Evolutionary conservation across 2,329 filamentous ascomycete species (phyloP).

Genomic region (Monosporascus ibericus): DNA sequence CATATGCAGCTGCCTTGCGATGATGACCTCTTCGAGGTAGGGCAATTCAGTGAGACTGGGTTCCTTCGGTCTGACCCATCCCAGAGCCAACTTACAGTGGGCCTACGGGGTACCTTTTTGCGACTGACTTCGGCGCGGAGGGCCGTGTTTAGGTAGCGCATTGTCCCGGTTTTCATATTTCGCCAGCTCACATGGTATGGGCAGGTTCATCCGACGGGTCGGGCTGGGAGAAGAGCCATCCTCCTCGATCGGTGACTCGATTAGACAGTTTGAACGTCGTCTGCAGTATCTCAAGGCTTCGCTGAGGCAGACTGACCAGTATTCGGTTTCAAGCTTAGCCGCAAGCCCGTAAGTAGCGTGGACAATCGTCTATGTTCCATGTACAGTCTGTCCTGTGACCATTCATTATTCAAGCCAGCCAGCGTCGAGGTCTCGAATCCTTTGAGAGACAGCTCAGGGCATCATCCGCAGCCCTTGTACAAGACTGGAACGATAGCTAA

Average conservation of each 20-base stretch:
- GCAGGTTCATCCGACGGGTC: conserved; percentile 22
- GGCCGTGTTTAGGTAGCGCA: conserved; percentile 22
- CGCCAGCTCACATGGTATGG: conserved; percentile 2
- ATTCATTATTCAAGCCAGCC: too few relatives aligned
- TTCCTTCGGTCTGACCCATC: conserved; percentile 13
- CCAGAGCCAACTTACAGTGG: conserved; percentile 8
- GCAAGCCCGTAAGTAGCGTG: conserved; percentile 1
- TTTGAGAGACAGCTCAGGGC: too few relatives aligned
- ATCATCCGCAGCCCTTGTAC: not conserved
- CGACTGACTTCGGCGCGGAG: conserved; percentile 20
- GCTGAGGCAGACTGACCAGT: conserved; percentile 15
- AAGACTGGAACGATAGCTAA: not conserved
- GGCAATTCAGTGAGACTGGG: conserved; percentile 16
- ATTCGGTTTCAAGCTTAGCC: conserved; percentile 17
- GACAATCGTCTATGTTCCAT: not conserved
- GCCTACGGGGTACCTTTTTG: conserved; percentile 19
- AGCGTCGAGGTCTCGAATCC: too few relatives aligned
- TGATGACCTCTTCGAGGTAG: conserved; percentile 27
- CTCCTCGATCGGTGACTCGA: conserved; percentile 16
- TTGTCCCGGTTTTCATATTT: not conserved
- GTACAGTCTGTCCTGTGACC: too few relatives aligned
- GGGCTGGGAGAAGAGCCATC: conserved; percentile 21
- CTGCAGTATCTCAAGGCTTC: conserved; percentile 13
- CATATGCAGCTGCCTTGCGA: conserved; percentile 31
- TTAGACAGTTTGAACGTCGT: conserved; percentile 20